Evolutionary conservation across 345 rosid species (phyloP).

Genomic region (Carallia pectinifolia): DNA sequence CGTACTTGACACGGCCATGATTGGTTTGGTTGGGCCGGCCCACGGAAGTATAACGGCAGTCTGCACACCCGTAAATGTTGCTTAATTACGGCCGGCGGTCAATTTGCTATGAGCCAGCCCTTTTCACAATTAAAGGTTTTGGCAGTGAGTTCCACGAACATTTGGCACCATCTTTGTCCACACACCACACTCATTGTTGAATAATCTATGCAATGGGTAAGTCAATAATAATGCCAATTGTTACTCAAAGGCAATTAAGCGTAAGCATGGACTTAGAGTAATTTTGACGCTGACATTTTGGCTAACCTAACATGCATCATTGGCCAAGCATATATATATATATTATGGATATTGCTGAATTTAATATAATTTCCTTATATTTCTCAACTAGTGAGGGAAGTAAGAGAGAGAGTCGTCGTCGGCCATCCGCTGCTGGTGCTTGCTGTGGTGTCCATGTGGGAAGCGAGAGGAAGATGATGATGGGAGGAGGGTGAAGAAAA

Average conservation of each 20-base stretch:
- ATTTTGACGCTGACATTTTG: constrained; percentile 20
- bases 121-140: neutral
- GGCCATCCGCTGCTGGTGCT: constrained; percentile 31
- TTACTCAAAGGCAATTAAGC: constrained; percentile 18
- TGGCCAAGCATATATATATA: neutral
- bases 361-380: too few species aligned
- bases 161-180: neutral
- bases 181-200: neutral
- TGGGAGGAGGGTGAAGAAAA: constrained; percentile 61
- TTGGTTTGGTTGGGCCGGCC: too few species aligned
- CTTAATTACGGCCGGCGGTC: too few species aligned
- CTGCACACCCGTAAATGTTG: too few species aligned
- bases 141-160: neutral
- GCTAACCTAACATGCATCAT: neutral
- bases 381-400: constrained; percentile 13
- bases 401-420: constrained; percentile 26
- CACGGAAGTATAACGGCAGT: too few species aligned
- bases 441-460: constrained; percentile 5
- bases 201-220: neutral
- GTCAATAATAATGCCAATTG: constrained; percentile 11
- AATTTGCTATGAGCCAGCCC: too few species aligned
- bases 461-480: constrained; percentile 12
- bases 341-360: too few species aligned
- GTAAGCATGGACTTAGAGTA: constrained; percentile 20
- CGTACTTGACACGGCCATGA: too few species aligned